These are phyloP conservation scores for Auriscalpium microsporum DNA, from an alignment of 768 basidiomycete genomes.

Conservation along the genomic window DNA sequence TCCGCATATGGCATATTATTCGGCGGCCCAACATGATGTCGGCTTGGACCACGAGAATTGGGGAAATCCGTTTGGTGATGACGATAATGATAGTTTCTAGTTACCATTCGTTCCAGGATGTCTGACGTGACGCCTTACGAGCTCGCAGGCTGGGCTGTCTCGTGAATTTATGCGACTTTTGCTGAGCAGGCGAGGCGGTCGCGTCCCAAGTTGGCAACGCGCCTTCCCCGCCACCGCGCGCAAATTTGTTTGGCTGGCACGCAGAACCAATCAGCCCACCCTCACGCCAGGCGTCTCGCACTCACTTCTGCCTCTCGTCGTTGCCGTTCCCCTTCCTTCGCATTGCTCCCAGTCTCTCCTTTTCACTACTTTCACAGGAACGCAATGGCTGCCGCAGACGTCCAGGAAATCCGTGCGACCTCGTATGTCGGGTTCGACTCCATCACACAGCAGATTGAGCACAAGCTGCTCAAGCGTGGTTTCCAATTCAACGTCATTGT, in stretches of 20 bases:
- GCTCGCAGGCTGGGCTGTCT: no score
- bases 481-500: conserved; percentile 99
- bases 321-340: background rate
- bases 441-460: conserved; percentile 96
- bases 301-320: background rate
- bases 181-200: no score
- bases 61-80: no score
- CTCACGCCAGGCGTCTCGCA: background rate
- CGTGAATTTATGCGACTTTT: no score
- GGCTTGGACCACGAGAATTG: no score
- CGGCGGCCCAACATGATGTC: no score
- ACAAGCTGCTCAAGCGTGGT: conserved; percentile 97
- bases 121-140: no score
- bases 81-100: no score
- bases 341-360: conserved; percentile 1
- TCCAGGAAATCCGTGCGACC: conserved; percentile 79
- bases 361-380: background rate
- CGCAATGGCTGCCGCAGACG: conserved; percentile 13
- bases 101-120: no score
- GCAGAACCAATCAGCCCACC: background rate
- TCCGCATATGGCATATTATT: no score
- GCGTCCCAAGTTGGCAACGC: background rate
- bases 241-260: background rate
- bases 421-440: conserved; percentile 98
- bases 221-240: background rate